phyloP scores from a whole-genome alignment of 2,329 filamentous ascomycete genomes.

The Ophiocordyceps sinensis region DNA sequence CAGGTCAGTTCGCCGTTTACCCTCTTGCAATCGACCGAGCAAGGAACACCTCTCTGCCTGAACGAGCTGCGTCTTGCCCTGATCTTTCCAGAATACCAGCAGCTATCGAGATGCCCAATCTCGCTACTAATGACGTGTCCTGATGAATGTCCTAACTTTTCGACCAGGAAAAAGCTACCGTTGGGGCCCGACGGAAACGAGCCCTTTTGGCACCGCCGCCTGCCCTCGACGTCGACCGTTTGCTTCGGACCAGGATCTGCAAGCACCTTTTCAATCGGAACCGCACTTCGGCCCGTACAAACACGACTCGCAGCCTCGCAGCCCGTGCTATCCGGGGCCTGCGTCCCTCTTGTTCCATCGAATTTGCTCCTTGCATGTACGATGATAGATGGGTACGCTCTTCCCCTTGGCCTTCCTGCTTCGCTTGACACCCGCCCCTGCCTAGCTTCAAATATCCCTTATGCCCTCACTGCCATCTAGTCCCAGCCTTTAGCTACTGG shows the following conservation, averaged over 20 bases:
- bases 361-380: constrained; percentile 11
- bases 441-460: not conserved
- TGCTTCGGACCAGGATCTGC: not conserved
- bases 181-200: constrained; percentile 14
- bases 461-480: not conserved
- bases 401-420: constrained; percentile 6
- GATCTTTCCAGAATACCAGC: not conserved
- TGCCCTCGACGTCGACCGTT: constrained; percentile 2
- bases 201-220: constrained; percentile 3
- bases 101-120: not conserved
- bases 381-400: constrained; percentile 29
- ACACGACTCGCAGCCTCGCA: not conserved
- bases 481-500: not conserved
- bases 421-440: constrained; percentile 14
- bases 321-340: not conserved
- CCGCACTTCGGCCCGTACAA: not conserved
- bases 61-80: not conserved
- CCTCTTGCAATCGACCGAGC: not conserved
- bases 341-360: not conserved
- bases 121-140: not conserved
- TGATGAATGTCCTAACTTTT: not conserved
- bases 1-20: not conserved
- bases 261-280: not conserved
- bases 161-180: constrained; percentile 2
- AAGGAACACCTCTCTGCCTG: not conserved